These are phyloP conservation scores for Phaffia tasmanica DNA, from an alignment of 768 basidiomycete species.

Conservation along the genomic window DNA sequence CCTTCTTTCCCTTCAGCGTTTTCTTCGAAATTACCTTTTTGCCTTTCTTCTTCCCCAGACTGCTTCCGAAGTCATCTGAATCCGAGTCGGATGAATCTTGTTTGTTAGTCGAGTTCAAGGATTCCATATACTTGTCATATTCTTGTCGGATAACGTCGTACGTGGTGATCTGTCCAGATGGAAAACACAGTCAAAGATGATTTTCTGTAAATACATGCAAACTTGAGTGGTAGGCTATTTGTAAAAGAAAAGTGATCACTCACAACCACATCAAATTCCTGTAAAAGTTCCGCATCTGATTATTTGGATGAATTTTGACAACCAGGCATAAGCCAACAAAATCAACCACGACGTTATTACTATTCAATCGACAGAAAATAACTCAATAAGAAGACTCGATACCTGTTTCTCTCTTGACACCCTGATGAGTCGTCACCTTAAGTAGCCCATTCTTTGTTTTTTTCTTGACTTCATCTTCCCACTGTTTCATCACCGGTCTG, in stretches of 20 bases:
- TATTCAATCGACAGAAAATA: too few relatives aligned
- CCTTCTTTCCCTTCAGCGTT: slow-evolving; percentile 47
- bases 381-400: slow-evolving; percentile 26
- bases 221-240: slow-evolving; percentile 4
- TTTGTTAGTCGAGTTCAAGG: slow-evolving; percentile 42
- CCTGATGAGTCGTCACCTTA: slow-evolving; percentile 72
- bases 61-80: slow-evolving; percentile 39
- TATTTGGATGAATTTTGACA: neutral
- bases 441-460: slow-evolving; percentile 51
- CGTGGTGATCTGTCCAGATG: slow-evolving; percentile 51
- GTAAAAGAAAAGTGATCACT: slow-evolving; percentile 2
- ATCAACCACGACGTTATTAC: too few relatives aligned
- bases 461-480: slow-evolving; percentile 72
- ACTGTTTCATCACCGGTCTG: slow-evolving; percentile 68
- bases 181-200: neutral
- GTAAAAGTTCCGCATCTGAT: slow-evolving; percentile 34
- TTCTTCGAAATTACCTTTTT: slow-evolving; percentile 41
- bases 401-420: slow-evolving; percentile 60
- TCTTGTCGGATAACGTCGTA: slow-evolving; percentile 77
- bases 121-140: slow-evolving; percentile 46
- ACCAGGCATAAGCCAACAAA: neutral
- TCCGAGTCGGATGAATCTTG: slow-evolving; percentile 30
- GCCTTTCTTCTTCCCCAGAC: slow-evolving; percentile 41
- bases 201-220: neutral
- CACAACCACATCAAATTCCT: slow-evolving; percentile 38